phyloP scores from a whole-genome alignment of 805 yeast species.

The Phaffomyces thermotolerans region DNA sequence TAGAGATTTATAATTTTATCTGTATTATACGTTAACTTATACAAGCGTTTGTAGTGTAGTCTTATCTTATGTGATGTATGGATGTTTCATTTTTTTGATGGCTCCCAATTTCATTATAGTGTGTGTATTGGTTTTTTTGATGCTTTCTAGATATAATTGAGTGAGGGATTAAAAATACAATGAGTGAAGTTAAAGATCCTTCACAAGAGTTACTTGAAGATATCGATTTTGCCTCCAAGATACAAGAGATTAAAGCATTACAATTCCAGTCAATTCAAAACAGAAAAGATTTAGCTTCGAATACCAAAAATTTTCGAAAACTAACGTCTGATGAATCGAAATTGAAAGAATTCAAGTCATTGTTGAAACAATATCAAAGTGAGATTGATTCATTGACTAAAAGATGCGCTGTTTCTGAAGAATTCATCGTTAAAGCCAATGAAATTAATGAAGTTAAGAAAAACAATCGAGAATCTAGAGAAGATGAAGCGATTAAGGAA shows the following conservation, averaged over 20 bases:
- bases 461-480: background rate
- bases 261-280: slow-evolving; percentile 62
- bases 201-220: background rate
- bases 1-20: background rate
- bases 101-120: no score
- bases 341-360: slow-evolving; percentile 52
- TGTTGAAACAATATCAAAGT: slow-evolving; percentile 72
- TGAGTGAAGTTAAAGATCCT: background rate
- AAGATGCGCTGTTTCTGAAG: slow-evolving; percentile 69
- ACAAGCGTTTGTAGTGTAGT: background rate
- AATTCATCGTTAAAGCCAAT: slow-evolving; percentile 54
- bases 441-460: background rate
- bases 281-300: slow-evolving; percentile 70
- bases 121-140: no score
- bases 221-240: background rate
- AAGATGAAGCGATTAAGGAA: slow-evolving; percentile 44
- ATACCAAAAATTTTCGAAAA: slow-evolving; percentile 82
- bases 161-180: background rate
- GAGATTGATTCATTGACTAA: slow-evolving; percentile 81
- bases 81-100: no score
- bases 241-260: slow-evolving; percentile 44
- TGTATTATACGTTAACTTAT: background rate
- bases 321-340: slow-evolving; percentile 55
- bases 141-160: background rate
- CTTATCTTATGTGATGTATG: background rate